These are phyloP conservation scores for Rhodotorula sp. DNA, from an alignment of 1,284 basidiomycete genomes.

Conservation along the genomic window DNA sequence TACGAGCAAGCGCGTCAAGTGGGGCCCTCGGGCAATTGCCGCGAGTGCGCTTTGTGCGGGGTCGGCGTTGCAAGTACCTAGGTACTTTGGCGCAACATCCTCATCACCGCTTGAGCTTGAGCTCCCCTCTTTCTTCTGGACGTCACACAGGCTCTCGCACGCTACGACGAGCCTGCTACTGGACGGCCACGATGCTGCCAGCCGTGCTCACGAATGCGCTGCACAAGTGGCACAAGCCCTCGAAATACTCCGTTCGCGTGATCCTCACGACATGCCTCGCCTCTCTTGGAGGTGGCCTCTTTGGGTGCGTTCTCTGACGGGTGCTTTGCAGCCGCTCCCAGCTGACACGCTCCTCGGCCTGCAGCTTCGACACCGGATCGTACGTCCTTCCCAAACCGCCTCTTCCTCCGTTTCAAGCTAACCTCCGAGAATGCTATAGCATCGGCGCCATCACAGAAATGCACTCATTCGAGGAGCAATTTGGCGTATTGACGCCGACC, in stretches of 20 bases:
- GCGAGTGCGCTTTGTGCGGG: no score
- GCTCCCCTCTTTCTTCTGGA: no score
- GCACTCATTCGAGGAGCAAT: conserved; percentile 53
- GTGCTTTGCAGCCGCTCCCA: background rate
- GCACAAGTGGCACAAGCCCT: background rate
- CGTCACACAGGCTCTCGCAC: no score
- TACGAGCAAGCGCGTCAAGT: no score
- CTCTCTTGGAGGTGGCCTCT: conserved; percentile 1
- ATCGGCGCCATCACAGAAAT: conserved; percentile 58
- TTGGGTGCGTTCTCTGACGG: background rate
- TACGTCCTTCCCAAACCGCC: background rate
- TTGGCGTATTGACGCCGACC: conserved; percentile 47
- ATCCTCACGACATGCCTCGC: background rate
- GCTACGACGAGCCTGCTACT: no score
- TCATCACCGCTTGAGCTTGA: no score
- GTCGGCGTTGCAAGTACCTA: no score
- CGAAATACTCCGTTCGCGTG: background rate
- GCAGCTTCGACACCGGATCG: conserved; percentile 49
- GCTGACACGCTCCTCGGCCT: background rate
- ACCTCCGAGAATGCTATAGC: background rate
- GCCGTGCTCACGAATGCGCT: background rate
- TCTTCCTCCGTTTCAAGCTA: background rate
- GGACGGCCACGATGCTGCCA: no score
- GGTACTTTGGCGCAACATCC: no score
- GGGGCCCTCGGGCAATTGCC: no score